Conservation (phyloP, 208 protist genomes). For the Trypanosomatidae sp. region DNA sequence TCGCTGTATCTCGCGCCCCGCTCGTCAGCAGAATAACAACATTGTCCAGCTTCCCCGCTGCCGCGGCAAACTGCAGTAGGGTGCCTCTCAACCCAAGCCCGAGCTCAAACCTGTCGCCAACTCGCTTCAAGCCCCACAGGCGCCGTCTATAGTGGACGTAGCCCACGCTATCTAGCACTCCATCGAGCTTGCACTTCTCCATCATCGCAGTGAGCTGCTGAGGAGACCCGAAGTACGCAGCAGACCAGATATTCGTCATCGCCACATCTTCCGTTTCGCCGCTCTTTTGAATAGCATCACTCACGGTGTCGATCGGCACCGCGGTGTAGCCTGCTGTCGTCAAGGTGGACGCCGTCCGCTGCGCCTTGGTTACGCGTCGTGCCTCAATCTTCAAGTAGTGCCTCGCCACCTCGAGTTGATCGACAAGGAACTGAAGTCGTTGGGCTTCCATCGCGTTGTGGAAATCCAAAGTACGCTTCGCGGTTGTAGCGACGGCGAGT, state of each 20-base stretch:
- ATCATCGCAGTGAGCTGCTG: conserved; percentile 50
- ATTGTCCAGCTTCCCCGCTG: conserved; percentile 73
- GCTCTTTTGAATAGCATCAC: conserved; percentile 3
- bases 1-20: conserved; percentile 48
- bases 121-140: conserved; percentile 69
- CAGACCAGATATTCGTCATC: conserved; percentile 74
- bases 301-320: background rate
- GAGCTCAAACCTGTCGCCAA: conserved; percentile 36
- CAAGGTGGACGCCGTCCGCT: background rate
- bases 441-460: conserved; percentile 20
- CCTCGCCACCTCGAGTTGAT: conserved; percentile 76
- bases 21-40: conserved; percentile 67
- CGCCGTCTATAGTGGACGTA: conserved; percentile 63
- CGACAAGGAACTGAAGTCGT: conserved; percentile 53
- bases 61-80: conserved; percentile 78
- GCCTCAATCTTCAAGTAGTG: conserved; percentile 59
- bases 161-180: conserved; percentile 40
- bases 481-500: background rate
- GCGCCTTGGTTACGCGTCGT: conserved; percentile 4
- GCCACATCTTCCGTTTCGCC: conserved; percentile 27
- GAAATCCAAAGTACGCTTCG: conserved; percentile 6
- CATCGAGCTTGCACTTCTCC: conserved; percentile 32
- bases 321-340: background rate
- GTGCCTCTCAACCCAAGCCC: conserved; percentile 79
- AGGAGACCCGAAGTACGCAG: conserved; percentile 64